These are phyloP conservation scores for Eucalyptus lansdowneana DNA, from an alignment of 345 rosid genomes.

Conservation along the genomic window DNA sequence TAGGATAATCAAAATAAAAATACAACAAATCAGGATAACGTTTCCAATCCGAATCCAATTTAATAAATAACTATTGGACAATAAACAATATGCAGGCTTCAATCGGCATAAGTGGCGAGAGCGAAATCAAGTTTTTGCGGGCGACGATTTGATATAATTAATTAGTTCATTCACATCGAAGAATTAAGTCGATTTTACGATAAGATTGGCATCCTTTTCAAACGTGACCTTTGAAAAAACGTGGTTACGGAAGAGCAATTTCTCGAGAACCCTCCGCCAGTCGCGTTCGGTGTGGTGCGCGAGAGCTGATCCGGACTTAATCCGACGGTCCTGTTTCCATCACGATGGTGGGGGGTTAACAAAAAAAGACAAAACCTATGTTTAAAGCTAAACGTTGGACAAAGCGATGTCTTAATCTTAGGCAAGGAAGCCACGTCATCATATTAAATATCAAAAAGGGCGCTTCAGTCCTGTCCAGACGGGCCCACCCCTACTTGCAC, in stretches of 20 bases:
- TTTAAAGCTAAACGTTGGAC: background rate
- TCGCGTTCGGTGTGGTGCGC: background rate
- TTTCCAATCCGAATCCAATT: background rate
- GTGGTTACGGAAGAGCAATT: background rate
- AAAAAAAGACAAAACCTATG: background rate
- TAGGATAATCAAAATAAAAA: background rate
- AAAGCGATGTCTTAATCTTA: background rate
- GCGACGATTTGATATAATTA: accelerated
- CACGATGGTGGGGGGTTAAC: background rate
- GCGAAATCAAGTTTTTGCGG: background rate
- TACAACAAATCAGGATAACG: background rate
- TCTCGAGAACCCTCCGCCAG: background rate
- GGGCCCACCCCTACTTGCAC: background rate
- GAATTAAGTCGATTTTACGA: background rate
- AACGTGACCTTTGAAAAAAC: background rate
- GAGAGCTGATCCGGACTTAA: background rate
- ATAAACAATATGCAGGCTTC: background rate
- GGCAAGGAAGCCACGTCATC: background rate
- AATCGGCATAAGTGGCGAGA: background rate
- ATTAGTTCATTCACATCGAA: background rate
- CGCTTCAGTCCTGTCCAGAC: background rate
- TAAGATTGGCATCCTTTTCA: background rate
- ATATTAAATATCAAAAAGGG: background rate
- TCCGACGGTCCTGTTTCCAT: background rate
- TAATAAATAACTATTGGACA: background rate